Evolutionary conservation across 2,329 filamentous ascomycete species (phyloP).

Genomic region (Diaporthe sp.): DNA sequence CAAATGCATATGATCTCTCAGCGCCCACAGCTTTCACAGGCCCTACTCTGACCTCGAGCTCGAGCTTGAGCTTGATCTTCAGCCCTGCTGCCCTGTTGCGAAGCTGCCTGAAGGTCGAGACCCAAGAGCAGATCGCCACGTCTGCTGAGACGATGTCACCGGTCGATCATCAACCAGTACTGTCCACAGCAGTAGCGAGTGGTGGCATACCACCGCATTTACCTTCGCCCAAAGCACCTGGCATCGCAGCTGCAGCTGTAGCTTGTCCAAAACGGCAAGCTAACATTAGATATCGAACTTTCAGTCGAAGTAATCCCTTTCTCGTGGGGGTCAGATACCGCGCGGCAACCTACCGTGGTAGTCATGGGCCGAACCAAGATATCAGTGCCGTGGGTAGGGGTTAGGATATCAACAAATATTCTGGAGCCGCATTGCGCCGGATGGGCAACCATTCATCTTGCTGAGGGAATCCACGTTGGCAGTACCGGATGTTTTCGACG

Average conservation of each 20-base stretch:
- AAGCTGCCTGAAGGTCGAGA: neutral
- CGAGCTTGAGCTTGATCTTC: neutral
- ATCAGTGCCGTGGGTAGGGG: slow-evolving; percentile 8
- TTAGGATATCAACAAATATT: slow-evolving; percentile 23
- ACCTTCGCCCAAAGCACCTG: neutral
- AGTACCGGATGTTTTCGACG: slow-evolving; percentile 54
- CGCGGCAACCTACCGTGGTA: neutral
- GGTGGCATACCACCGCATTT: neutral
- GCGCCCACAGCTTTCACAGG: neutral
- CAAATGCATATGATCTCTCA: neutral
- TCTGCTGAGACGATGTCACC: neutral
- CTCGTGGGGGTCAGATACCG: neutral
- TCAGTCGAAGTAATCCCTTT: neutral
- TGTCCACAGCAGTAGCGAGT: neutral
- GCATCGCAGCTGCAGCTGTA: slow-evolving; percentile 4
- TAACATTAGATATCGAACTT: neutral
- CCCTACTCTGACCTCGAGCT: neutral
- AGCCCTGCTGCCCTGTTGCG: slow-evolving; percentile 23
- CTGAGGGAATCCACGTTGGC: slow-evolving; percentile 57
- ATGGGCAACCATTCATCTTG: slow-evolving; percentile 52
- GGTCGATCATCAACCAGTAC: neutral
- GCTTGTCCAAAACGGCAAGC: slow-evolving; percentile 1
- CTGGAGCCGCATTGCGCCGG: neutral
- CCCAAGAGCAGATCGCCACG: neutral
- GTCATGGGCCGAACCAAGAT: neutral